phyloP scores from a whole-genome alignment of 2,329 filamentous ascomycete species.

The Ambrosiella cleistominuta region DNA sequence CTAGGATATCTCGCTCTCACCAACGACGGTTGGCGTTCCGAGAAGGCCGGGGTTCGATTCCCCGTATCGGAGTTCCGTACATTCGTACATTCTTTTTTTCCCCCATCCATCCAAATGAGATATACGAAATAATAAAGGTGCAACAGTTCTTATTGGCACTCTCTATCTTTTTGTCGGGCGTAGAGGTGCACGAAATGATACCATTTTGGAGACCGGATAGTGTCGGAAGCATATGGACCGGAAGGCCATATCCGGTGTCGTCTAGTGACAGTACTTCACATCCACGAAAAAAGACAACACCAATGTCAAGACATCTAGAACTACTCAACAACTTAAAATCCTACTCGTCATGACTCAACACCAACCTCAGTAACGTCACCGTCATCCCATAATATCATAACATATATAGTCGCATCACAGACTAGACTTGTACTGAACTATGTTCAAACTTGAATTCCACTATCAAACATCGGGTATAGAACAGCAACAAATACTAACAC shows the following conservation, averaged over 20 bases:
- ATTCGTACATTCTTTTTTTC: background rate
- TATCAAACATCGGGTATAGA: background rate
- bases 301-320: too few species aligned
- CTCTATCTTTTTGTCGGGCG: background rate
- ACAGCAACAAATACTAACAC: background rate
- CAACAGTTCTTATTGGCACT: too few species aligned
- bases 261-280: too few species aligned
- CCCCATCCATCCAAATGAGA: background rate
- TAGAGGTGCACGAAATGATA: background rate
- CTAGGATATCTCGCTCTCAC: background rate
- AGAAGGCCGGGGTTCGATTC: constrained; percentile 16
- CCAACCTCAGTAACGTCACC: background rate
- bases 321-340: too few species aligned
- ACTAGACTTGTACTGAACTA: background rate
- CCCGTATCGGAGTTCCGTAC: constrained; percentile 14
- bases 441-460: background rate
- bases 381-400: background rate
- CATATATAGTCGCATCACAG: background rate
- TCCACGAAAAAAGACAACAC: too few species aligned
- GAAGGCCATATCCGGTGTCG: too few species aligned
- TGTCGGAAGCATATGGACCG: too few species aligned
- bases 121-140: background rate
- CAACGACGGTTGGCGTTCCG: constrained; percentile 5
- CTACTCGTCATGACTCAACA: too few species aligned
- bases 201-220: too few species aligned